phyloP scores from a whole-genome alignment of 495 filamentous ascomycete species.

The Aspergillus baeticus region DNA sequence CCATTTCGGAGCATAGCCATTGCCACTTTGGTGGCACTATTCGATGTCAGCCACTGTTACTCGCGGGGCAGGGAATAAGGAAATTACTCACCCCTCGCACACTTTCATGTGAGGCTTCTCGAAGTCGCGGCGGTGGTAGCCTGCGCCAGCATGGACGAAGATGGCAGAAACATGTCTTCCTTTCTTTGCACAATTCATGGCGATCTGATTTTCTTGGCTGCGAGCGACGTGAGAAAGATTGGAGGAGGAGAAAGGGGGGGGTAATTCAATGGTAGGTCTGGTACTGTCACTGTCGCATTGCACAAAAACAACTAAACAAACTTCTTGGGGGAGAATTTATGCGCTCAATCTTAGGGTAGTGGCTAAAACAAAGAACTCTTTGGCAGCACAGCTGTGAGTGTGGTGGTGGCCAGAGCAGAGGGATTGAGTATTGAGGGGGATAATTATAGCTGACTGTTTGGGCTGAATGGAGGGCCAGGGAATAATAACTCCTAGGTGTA shows the following conservation, averaged over 20 bases:
- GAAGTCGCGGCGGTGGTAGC: constrained; percentile 86
- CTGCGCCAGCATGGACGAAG: constrained; percentile 93
- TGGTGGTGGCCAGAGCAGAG: not conserved
- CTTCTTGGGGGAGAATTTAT: not conserved
- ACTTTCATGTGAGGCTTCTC: constrained; percentile 78
- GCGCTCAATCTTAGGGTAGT: not conserved
- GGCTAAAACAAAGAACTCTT: not conserved
- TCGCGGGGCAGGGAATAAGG: not conserved
- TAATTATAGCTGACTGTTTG: not conserved
- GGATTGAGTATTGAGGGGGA: not conserved
- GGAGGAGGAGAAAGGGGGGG: not conserved
- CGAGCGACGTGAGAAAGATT: not conserved
- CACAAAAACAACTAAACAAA: not conserved
- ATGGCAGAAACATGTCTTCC: constrained; percentile 62
- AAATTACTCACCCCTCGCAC: constrained; percentile 73
- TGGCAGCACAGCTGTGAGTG: not conserved
- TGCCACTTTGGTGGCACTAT: constrained; percentile 73
- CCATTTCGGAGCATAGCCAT: constrained; percentile 79
- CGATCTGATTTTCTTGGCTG: not conserved
- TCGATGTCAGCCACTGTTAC: constrained; percentile 10
- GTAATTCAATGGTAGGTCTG: not conserved
- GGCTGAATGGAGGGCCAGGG: too few species aligned
- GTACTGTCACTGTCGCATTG: constrained; percentile 1
- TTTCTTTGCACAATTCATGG: constrained; percentile 31
- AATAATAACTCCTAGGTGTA: too few species aligned